Evolutionary conservation across 331 rosid genomes (phyloP).

Genomic region (Telfairia occidentalis): DNA sequence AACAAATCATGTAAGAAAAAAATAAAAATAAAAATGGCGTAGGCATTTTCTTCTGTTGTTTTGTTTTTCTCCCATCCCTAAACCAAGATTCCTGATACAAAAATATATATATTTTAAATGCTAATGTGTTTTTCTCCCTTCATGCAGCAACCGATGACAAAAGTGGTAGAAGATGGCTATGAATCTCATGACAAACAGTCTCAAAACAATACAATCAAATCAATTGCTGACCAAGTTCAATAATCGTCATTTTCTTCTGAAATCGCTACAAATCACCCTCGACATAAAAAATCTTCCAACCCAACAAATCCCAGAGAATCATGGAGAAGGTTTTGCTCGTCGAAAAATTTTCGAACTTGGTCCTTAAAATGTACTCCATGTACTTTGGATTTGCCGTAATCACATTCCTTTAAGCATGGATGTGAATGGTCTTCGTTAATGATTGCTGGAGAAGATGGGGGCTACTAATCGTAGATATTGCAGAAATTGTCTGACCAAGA

Average conservation of each 20-base stretch:
- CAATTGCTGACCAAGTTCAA: conserved; percentile 36
- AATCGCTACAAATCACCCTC: conserved; percentile 60
- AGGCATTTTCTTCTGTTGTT: too few relatives aligned
- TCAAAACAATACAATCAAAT: conserved; percentile 39
- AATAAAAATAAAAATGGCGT: too few relatives aligned
- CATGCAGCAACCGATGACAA: conserved; percentile 8
- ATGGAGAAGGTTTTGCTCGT: conserved; percentile 52
- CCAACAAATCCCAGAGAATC: conserved; percentile 59
- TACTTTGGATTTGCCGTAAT: conserved; percentile 59
- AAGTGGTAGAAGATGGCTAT: conserved; percentile 38
- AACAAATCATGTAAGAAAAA: too few relatives aligned
- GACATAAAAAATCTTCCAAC: conserved; percentile 70
- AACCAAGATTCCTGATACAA: too few relatives aligned
- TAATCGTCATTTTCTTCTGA: conserved; percentile 49
- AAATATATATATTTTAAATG: too few relatives aligned
- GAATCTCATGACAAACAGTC: conserved; percentile 35
- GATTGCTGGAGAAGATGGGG: conserved; percentile 44
- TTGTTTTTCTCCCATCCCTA: too few relatives aligned
- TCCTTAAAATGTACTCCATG: conserved; percentile 61
- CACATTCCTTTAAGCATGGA: conserved; percentile 46
- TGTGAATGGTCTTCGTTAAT: conserved; percentile 47
- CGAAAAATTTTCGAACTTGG: conserved; percentile 52
- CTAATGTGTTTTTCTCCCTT: too few relatives aligned
- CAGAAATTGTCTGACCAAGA: conserved; percentile 47
- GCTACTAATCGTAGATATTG: conserved; percentile 77